Evolutionary conservation across 129 eudicot species (phyloP), one percentile per base, ranked within the genome.

Genomic region (Ambrosia trifida): DNA sequence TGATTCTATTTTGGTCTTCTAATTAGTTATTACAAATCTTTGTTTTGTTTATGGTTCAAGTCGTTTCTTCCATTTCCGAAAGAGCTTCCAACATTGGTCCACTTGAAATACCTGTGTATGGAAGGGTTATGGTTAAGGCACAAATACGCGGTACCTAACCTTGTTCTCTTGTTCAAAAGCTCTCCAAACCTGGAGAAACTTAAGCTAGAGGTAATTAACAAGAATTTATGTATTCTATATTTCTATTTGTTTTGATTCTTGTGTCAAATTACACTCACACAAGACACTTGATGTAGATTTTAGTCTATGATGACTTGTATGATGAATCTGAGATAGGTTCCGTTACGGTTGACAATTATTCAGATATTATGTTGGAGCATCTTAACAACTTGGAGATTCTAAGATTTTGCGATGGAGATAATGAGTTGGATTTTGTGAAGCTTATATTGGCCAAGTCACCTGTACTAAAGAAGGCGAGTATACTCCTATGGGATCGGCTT

Each of bases 361-460:
- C 28, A 0, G 46, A 50, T 49, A 32, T 49, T 16, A 31, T 28
- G 49, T 69, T 69, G 62, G 62, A 11, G 49, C 17, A 35, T 33
- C 44, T 68, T 58, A 17, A 32, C 0, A 62, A 68, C 32, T 32
- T 68, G 2, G 73, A 50, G 62, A 31, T 68, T 11, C 0, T 49
- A 33, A 2, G 49, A 16, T 3, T 16, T 12, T 7, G 1, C 47
- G 3, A 50, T 16, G 11, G 2, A 8, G 3, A 68, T 10, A 30
- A 18, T 50, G 73, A 68, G 32, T 32, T 50, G 73, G 61, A 10
- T 50, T 11, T 68, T 68, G 61, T 68, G 17, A 68, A 50, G 24
- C 62, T 16, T 32, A 51, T 68, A 0, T 47, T 68, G 72, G 44
- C 60, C 30, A 49, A 68, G n/a, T 49, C 72, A 68, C 60, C 60